Base-by-base conservation (phyloP, 2,329 filamentous ascomycete genomes). In the Botrytis aclada region DNA sequence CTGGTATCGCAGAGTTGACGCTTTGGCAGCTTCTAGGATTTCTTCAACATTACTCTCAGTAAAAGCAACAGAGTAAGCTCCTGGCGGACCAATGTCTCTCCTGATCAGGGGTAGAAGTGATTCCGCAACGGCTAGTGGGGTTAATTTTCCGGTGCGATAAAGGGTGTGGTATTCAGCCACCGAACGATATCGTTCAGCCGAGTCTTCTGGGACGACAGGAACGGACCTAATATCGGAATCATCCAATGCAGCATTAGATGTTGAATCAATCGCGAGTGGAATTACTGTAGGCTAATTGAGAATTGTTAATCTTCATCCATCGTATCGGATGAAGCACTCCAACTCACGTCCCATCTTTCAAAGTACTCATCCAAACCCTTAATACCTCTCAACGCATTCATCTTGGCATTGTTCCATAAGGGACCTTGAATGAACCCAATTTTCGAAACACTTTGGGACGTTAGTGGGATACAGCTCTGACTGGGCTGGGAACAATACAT, bases 81-180 rank as follows among this genome's bases (percentile, higher is more conserved):
- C 86, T 0, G 84, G 81, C 1, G 86, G 84, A 18, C 82, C 80
- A 20, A 83, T 81, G 77, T 90, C 88, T 74, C 89, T 86, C 39
- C 88, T 87, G 75, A 95, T 91, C 58, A 95, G 83, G 0, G 91
- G 89, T 2, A 97, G 84, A 25, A 97, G 84, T 1, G 88, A 86
- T 81, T 94, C 88, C 20, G 86, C 87, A 2, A 97, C 92, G 75
- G 90, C 88, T 0, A 88, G 85, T 0, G 94, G 94, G 0, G 93
- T 96, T 73, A 91, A 80, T 74, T 86, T 84, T 69, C 93, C 92
- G 8, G 88, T 88, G 75, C 86, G 86, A 83, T 95, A 97, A 58
- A 92, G 87, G 69, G 88, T 86, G 80, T 94, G 90, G 80, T 94
- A 97, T 82, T 97, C 93, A 20, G 88, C 86, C 37, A 90, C 88